phyloP scores from a whole-genome alignment of 345 rosid species.

The Chamaenerion angustifolium region DNA sequence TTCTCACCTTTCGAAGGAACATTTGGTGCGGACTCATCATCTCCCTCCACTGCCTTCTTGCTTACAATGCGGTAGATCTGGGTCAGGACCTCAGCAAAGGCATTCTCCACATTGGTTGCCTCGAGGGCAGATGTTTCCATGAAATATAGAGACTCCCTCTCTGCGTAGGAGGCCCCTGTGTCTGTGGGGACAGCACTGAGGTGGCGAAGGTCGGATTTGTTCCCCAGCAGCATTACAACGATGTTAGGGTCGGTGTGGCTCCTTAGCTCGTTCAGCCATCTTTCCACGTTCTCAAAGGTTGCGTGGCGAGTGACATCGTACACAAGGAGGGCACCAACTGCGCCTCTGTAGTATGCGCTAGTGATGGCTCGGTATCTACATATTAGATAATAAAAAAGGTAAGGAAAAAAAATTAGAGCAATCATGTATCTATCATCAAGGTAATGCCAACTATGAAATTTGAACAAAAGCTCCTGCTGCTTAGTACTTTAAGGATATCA shows the following conservation, averaged over 20 bases:
- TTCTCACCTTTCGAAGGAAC: slow-evolving; percentile 78
- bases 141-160: slow-evolving; percentile 19
- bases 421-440: background rate
- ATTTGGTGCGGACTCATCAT: slow-evolving; percentile 34
- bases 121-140: too few species aligned
- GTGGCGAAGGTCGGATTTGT: slow-evolving; percentile 77
- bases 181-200: slow-evolving; percentile 77
- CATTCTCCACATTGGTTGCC: slow-evolving; percentile 20
- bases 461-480: too few species aligned
- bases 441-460: background rate
- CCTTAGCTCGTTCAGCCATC: slow-evolving; percentile 87
- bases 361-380: slow-evolving; percentile 89
- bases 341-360: slow-evolving; percentile 90
- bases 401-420: background rate
- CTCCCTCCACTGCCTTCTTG: slow-evolving; percentile 77
- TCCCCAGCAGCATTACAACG: slow-evolving; percentile 27
- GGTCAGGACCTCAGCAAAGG: slow-evolving; percentile 79
- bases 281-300: slow-evolving; percentile 76
- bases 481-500: too few species aligned
- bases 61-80: slow-evolving; percentile 72
- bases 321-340: slow-evolving; percentile 80
- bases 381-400: background rate
- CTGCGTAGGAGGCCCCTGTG: slow-evolving; percentile 69
- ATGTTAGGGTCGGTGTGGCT: slow-evolving; percentile 91
- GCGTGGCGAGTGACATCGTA: slow-evolving; percentile 86